Percentiles rank a stretch among this genome's conserved stretches.
phyloP scores from a whole-genome alignment of 116 monocot genomes.

The Zostera marina region DNA sequence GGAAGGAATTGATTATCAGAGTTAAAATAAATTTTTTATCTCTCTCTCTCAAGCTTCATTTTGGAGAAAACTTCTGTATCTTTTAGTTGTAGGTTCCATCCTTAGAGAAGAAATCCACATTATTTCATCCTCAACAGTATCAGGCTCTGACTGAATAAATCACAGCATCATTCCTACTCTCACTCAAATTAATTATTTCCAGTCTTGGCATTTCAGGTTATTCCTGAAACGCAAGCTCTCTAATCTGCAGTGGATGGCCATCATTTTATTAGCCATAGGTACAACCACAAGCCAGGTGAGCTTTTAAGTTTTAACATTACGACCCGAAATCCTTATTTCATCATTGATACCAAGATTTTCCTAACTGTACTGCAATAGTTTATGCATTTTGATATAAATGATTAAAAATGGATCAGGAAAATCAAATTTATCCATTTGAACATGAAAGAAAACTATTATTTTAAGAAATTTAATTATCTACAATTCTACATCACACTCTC shows the following conservation, averaged over 20 bases:
- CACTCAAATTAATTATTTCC: background rate
- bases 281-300: slow-evolving; percentile 93
- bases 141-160: too few relatives aligned
- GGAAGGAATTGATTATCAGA: too few relatives aligned
- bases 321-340: background rate
- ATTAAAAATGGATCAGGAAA: background rate
- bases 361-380: background rate
- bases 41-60: too few relatives aligned
- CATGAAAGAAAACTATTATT: too few relatives aligned
- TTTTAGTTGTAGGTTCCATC: too few relatives aligned
- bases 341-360: background rate
- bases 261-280: slow-evolving; percentile 81
- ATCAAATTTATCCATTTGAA: background rate
- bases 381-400: background rate
- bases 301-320: slow-evolving; percentile 1
- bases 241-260: slow-evolving; percentile 91
- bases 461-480: too few relatives aligned
- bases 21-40: too few relatives aligned
- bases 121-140: too few relatives aligned
- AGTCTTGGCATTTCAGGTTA: slow-evolving; percentile 25
- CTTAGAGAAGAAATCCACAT: too few relatives aligned
- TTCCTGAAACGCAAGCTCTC: slow-evolving; percentile 68
- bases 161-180: too few relatives aligned
- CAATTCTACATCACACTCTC: too few relatives aligned
- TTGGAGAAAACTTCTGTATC: too few relatives aligned